Evolutionary conservation across 2,329 filamentous ascomycete genomes (phyloP), one percentile per base, ranked within the genome.

Genomic region (Clonostachys chloroleuca): DNA sequence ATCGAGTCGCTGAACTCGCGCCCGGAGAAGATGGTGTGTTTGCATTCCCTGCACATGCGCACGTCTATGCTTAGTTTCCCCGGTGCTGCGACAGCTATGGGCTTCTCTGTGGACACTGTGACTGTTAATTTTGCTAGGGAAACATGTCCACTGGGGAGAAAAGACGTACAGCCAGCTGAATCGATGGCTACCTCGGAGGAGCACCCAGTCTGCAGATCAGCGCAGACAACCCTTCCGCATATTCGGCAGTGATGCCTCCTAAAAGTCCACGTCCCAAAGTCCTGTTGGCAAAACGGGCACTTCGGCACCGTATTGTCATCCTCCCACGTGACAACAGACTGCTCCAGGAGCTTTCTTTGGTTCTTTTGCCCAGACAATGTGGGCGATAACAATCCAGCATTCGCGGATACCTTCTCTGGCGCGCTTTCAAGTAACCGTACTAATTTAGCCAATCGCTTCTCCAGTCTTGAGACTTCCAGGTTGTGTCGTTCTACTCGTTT

Each of bases 261-360:
- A 59, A 97, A 95, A 2, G 90, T 88, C 79, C 96, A 97, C 13
- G 85, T 87, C 1, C 90, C 87, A 65, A 99, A 99, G 48, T 96
- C 90, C 59, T 99, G 94, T 60, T 95, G 89, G 59, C 94, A 99
- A 60, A 96, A 96, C 0, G 94, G 94, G 61, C 94, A 99, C 53
- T 84, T 84, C 3, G 75, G 52, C 6, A 99, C 91, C 34, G 75
- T 81, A 0, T 85, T 77, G 64, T 99, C 94, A 45, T 97, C 92
- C 65, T 99, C 89, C 94, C 94, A 99, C 0, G 86, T 87, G 14
- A 99, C 92, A 8, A 99, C 81, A 0, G 88, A 91, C 61, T 99
- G 94, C 62, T 99, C 94, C 5, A 97, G 71, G 13, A 80, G 62
- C 62, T 96, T 94, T 44, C 90, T 80, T 44, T 86, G 81, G 52